phyloP scores from a whole-genome alignment of 2,329 filamentous ascomycete genomes.

The Ophiobolus disseminans region DNA sequence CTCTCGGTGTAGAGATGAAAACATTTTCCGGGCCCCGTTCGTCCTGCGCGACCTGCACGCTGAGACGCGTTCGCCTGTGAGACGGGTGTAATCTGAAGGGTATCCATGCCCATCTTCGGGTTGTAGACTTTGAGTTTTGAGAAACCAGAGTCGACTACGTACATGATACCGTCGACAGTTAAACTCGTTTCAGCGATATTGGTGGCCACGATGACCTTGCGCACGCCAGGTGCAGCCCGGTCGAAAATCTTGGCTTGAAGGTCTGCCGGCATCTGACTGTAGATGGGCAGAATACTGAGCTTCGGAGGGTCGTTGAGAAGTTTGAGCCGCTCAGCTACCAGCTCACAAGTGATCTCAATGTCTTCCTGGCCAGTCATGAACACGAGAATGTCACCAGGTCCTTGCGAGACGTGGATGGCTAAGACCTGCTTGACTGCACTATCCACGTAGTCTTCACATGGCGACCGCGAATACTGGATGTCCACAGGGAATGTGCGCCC shows the following conservation, averaged over 20 bases:
- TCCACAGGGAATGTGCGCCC: slow-evolving; percentile 97
- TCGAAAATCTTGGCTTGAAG: slow-evolving; percentile 98
- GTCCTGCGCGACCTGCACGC: slow-evolving; percentile 88
- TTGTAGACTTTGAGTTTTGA: slow-evolving; percentile 99
- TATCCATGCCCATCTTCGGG: slow-evolving; percentile 99
- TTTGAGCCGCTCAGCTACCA: slow-evolving; percentile 85
- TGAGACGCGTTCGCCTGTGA: slow-evolving; percentile 96
- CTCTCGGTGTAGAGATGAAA: slow-evolving; percentile 94
- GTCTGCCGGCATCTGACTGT: slow-evolving; percentile 99
- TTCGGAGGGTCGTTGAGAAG: slow-evolving; percentile 94
- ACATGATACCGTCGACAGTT: slow-evolving; percentile 99
- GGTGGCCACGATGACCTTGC: slow-evolving; percentile 97
- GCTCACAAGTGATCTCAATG: slow-evolving; percentile 94
- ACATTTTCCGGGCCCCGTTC: slow-evolving; percentile 93
- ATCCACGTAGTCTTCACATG: slow-evolving; percentile 97
- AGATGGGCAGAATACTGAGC: slow-evolving; percentile 93
- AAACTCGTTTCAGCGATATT: slow-evolving; percentile 98
- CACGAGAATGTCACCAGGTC: slow-evolving; percentile 89
- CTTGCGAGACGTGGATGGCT: slow-evolving; percentile 95
- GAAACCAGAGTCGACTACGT: slow-evolving; percentile 94
- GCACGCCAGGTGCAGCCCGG: slow-evolving; percentile 83
- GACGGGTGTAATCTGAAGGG: slow-evolving; percentile 94
- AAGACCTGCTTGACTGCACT: slow-evolving; percentile 95
- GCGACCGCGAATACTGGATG: slow-evolving; percentile 91
- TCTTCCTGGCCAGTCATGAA: slow-evolving; percentile 99